Evolutionary conservation across 768 basidiomycete species (phyloP).

Genomic region (Leucosporidium scottii): DNA sequence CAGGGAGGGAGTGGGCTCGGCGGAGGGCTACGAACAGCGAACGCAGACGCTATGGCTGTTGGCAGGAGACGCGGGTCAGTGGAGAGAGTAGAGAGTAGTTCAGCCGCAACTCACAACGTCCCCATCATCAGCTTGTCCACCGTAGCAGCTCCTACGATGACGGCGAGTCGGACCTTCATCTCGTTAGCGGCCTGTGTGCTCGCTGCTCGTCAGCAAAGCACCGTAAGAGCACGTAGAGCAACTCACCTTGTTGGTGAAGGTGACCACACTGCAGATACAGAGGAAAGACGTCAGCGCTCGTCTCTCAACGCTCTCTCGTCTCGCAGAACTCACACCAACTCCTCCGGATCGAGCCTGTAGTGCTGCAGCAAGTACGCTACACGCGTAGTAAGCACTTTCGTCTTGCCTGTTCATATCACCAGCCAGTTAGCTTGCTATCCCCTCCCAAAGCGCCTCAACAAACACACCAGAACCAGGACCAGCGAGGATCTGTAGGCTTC

Average conservation of each 20-base stretch:
- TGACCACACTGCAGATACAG: constrained; percentile 45
- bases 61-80: background rate
- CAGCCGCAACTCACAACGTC: constrained; percentile 30
- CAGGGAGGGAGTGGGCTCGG: constrained; percentile 64
- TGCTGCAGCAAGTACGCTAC: constrained; percentile 43
- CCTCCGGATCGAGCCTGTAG: constrained; percentile 37
- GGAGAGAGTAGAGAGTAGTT: background rate
- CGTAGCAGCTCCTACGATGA: constrained; percentile 57
- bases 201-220: no score
- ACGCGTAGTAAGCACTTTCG: constrained; percentile 43
- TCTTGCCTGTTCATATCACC: constrained; percentile 39
- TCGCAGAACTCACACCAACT: constrained; percentile 34
- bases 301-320: background rate
- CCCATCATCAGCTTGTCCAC: constrained; percentile 53
- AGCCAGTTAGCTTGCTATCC: background rate
- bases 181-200: constrained; percentile 59
- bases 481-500: constrained; percentile 32
- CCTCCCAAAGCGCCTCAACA: background rate
- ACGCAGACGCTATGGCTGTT: constrained; percentile 17
- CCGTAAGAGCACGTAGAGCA: no score
- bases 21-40: constrained; percentile 10
- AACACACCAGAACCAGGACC: constrained; percentile 32
- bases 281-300: background rate
- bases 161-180: constrained; percentile 64
- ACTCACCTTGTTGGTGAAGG: constrained; percentile 53